Evolutionary conservation across 1,139 yeast species (phyloP).

Genomic region (Eremothecium cymbalariae): DNA sequence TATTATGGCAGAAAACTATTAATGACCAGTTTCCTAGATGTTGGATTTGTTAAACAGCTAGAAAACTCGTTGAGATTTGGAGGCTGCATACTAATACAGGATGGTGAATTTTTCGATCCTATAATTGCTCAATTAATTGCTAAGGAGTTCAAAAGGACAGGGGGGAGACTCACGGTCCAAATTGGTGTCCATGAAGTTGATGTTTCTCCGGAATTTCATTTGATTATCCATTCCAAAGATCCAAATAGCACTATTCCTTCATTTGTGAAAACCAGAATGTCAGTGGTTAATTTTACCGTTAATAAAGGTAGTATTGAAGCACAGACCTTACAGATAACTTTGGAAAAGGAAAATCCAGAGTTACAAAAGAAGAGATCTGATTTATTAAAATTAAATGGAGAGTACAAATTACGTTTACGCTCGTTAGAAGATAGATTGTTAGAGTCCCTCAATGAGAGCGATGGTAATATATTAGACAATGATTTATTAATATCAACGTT

Average conservation of each 20-base stretch:
- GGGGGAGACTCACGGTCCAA: slow-evolving; percentile 59
- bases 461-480: slow-evolving; percentile 63
- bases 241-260: slow-evolving; percentile 42
- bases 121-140: slow-evolving; percentile 54
- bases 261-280: slow-evolving; percentile 53
- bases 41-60: slow-evolving; percentile 57
- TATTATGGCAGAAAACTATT: slow-evolving; percentile 36
- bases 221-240: slow-evolving; percentile 58
- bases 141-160: slow-evolving; percentile 53
- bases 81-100: slow-evolving; percentile 59
- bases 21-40: slow-evolving; percentile 64
- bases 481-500: slow-evolving; percentile 51
- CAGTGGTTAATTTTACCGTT: slow-evolving; percentile 61
- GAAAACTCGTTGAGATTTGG: slow-evolving; percentile 86
- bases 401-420: slow-evolving; percentile 48
- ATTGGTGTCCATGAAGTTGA: slow-evolving; percentile 63
- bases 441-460: slow-evolving; percentile 47
- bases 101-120: slow-evolving; percentile 78
- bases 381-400: slow-evolving; percentile 48
- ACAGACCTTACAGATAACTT: slow-evolving; percentile 51
- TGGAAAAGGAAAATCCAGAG: slow-evolving; percentile 56
- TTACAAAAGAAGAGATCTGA: slow-evolving; percentile 51
- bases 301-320: slow-evolving; percentile 60
- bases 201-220: slow-evolving; percentile 52
- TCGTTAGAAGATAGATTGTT: slow-evolving; percentile 56